Base-by-base conservation (phyloP, 441 rosid genomes). In the Jatropha podagrica region DNA sequence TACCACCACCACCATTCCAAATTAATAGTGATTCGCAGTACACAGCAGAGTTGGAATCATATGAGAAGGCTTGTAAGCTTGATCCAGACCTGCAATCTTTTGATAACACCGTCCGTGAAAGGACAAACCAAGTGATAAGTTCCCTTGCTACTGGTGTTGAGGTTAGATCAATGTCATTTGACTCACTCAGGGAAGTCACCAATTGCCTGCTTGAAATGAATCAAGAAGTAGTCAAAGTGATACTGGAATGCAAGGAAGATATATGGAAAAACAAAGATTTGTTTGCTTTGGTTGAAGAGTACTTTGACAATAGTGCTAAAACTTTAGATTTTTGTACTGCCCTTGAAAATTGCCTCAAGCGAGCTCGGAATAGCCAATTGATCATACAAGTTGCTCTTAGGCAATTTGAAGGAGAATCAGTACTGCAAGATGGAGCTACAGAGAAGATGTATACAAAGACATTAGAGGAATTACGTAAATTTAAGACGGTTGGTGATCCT, bases 401-500 rank as follows among this genome's bases (percentile, higher is more conserved):
- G 59, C 93, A 90, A 71, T 95, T 90, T 69, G 99, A 89, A 78
- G 91, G 88, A 69, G 86, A 82, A 23, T 79, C 49, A 0, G 77
- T 64, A 58, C 67, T 73, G 42, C 79, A 78, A 56, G 85, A 67
- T 40, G 82, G 72, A 55, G 70, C 55, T 42, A 80, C 55, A 41
- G 94, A 80, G 69, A 80, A 67, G 61, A 76, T 73, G 74, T 91
- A 77, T 69, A 78, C 12, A 44, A 87, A 83, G 84, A 95, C 98
- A 14, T 75, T 95, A 72, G 90, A 88, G 40, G 96, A 90, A 71
- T 80, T 95, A 49, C 86, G 74, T 80, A 91, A 83, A 74, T 93
- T 95, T 79, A 93, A 88, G 83, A 97, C 88, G 0, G 94, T 91
- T 2, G 98, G 92, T 7, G 81, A 82, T 76, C 99, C 99, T 59